Base-by-base conservation (phyloP, 129 eudicot genomes). In the Scalesia atractyloides region DNA sequence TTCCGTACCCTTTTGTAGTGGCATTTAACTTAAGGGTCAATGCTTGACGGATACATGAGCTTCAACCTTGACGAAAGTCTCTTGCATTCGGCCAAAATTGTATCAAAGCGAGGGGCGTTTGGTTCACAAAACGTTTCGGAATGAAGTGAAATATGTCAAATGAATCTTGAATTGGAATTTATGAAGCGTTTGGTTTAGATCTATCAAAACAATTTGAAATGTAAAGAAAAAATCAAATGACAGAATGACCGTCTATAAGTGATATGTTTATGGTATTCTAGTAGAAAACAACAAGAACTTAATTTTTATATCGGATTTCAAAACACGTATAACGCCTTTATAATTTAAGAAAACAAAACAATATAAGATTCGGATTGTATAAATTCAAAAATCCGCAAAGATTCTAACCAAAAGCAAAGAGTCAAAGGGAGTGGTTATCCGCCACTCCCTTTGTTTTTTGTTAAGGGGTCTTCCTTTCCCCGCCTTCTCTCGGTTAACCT, bases 401-500 rank as follows among this genome's bases (percentile, higher is more conserved):
- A 89, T 47, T 14, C 98, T 82, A 36, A 89, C 96, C 44, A 93
- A 68, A 50, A 64, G 80, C 72, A 93, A 75, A 60, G 92, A 78
- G 61, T 89, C 92, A 47, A 89, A 89, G 7, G 89, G 86, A 47
- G 96, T 93, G 33, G 60, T 70, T 5, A 93, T 48, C 18, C 91
- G 87, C 98, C 96, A 87, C 53, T 93, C 98, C 26, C 74, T 82
- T 79, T 87, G 98, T 66, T 93, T 93, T 79, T 87, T 89, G 82
- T 54, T 89, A 43, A 93, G 88, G 1, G 98, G 96, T 71, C 98
- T 89, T 74, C 98, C 98, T 76, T 89, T 93, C 33, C 98, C 98
- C 1, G 98, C 87, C 26, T 89, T 93, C 68, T 89, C 98, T 74
- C 97, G 77, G 56, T 93, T 93, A 53, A 84, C 75, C 84, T 81